phyloP scores from a whole-genome alignment of 2,329 filamentous ascomycete genomes.

The Fusarium keratoplasticum region DNA sequence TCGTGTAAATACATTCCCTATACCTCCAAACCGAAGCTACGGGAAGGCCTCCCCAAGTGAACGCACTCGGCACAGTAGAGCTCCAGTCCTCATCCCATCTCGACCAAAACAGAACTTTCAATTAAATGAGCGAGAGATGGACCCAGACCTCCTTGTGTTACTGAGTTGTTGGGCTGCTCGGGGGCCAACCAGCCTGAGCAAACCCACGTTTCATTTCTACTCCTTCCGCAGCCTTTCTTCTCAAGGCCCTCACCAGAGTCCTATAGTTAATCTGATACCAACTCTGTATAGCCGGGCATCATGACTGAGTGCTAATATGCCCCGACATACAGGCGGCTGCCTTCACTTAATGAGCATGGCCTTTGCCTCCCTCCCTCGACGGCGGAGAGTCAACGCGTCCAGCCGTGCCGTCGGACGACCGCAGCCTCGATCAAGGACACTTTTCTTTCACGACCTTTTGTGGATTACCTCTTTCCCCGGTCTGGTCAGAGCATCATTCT shows the following conservation, averaged over 20 bases:
- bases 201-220: neutral
- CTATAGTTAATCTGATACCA: neutral
- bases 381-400: no score
- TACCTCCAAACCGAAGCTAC: neutral
- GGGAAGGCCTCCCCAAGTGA: neutral
- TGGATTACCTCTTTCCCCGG: neutral
- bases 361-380: conserved; percentile 3
- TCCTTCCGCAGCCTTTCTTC: neutral
- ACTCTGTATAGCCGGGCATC: neutral
- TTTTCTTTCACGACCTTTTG: neutral
- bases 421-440: neutral
- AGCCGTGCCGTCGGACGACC: neutral
- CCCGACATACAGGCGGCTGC: neutral
- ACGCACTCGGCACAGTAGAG: no score
- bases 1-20: neutral
- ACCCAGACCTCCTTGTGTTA: neutral
- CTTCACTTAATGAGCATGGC: neutral
- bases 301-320: neutral
- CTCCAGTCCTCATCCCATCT: neutral
- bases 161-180: neutral
- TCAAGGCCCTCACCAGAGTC: neutral
- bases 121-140: neutral
- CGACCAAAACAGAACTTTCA: neutral
- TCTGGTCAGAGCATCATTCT: neutral
- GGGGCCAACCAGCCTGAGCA: neutral